phyloP scores from a whole-genome alignment of 2,329 filamentous ascomycete species.

The Hypoxylon sp. region DNA sequence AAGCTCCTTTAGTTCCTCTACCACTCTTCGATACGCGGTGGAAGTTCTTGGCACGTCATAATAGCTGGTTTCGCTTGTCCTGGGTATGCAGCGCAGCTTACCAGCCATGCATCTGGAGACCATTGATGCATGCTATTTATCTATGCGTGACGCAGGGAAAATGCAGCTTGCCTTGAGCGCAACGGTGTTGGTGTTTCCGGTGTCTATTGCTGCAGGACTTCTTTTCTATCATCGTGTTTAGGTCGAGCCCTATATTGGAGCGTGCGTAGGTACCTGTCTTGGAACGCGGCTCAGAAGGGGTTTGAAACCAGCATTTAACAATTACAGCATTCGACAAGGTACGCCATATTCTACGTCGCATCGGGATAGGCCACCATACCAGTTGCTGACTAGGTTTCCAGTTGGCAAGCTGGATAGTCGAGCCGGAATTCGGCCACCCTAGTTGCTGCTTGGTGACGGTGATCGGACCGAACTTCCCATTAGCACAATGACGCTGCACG shows the following conservation, averaged over 20 bases:
- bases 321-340: conserved; percentile 5
- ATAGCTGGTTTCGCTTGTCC: conserved; percentile 22
- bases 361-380: conserved; percentile 18
- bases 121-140: conserved; percentile 17
- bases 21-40: conserved; percentile 21
- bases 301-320: conserved; percentile 8
- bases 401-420: conserved; percentile 34
- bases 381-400: conserved; percentile 17
- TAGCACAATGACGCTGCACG: conserved; percentile 35
- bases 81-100: conserved; percentile 18
- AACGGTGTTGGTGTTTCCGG: neutral
- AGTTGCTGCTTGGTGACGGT: conserved; percentile 40
- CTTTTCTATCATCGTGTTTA: conserved; percentile 6
- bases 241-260: conserved; percentile 4
- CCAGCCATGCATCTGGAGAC: conserved; percentile 22
- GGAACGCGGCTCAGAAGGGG: conserved; percentile 12
- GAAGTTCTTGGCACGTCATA: conserved; percentile 35
- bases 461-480: conserved; percentile 49
- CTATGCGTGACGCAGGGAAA: conserved; percentile 24
- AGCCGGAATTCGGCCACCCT: conserved; percentile 35
- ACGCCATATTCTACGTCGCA: conserved; percentile 14
- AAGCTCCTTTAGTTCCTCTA: conserved; percentile 29
- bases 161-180: conserved; percentile 7
- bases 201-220: conserved; percentile 3
- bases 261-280: neutral